Percentiles rank a stretch among this genome's conserved stretches.
Conservation (phyloP, 352 stramenopile species). For the Phytopythium vexans region DNA sequence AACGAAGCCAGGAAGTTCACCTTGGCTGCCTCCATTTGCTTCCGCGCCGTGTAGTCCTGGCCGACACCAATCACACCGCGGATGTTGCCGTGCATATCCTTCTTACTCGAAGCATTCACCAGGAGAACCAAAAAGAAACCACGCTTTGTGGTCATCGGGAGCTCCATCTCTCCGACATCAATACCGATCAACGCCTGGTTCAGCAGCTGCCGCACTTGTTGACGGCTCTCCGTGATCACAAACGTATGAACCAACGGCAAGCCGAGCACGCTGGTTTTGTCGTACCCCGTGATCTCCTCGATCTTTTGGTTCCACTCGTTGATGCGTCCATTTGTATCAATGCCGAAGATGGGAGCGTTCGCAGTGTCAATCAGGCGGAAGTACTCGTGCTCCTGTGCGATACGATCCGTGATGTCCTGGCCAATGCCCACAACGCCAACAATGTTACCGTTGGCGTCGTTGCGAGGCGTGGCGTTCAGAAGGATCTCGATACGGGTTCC, state of each 20-base stretch:
- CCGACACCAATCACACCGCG: slow-evolving; percentile 91
- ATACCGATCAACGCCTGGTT: slow-evolving; percentile 83
- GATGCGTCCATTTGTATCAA: slow-evolving; percentile 79
- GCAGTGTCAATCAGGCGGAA: slow-evolving; percentile 69
- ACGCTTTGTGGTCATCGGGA: slow-evolving; percentile 80
- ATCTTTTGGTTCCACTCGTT: slow-evolving; percentile 90
- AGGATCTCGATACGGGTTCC: slow-evolving; percentile 60
- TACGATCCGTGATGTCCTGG: slow-evolving; percentile 45
- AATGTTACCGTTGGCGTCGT: slow-evolving; percentile 72
- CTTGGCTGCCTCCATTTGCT: slow-evolving; percentile 84
- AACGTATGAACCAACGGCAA: slow-evolving; percentile 78
- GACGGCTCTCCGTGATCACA: slow-evolving; percentile 67
- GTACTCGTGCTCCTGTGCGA: slow-evolving; percentile 52
- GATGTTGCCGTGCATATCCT: slow-evolving; percentile 90
- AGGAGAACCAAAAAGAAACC: slow-evolving; percentile 63
- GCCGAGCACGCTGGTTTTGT: slow-evolving; percentile 65
- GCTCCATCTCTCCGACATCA: slow-evolving; percentile 87
- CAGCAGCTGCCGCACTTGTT: slow-evolving; percentile 63
- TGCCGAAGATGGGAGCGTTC: slow-evolving; percentile 82
- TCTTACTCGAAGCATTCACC: slow-evolving; percentile 84
- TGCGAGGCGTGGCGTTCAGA: slow-evolving; percentile 67
- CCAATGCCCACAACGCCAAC: slow-evolving; percentile 73
- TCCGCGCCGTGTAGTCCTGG: slow-evolving; percentile 90
- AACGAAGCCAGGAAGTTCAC: slow-evolving; percentile 87
- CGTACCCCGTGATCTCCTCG: slow-evolving; percentile 78